Evolutionary conservation across 768 basidiomycete genomes (phyloP).

Genomic region (Leccinum subtestaceum): DNA sequence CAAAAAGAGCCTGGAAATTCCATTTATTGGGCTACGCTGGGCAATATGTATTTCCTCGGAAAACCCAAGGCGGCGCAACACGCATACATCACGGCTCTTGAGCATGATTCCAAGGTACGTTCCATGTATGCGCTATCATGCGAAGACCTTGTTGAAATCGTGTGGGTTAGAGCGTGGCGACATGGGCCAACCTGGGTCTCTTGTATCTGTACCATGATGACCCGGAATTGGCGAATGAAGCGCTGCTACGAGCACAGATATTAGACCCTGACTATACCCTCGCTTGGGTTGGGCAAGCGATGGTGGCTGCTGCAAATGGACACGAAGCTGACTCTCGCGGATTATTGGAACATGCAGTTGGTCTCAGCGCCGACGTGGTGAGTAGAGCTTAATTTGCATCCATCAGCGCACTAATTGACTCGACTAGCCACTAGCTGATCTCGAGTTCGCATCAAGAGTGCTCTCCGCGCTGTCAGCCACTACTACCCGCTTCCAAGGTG

Average conservation of each 20-base stretch:
- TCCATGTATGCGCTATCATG: neutral
- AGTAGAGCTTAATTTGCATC: constrained; percentile 19
- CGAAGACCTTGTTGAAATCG: neutral
- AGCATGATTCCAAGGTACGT: constrained; percentile 77
- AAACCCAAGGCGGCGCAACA: constrained; percentile 83
- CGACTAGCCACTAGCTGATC: constrained; percentile 73
- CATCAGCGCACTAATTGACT: constrained; percentile 8
- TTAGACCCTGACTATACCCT: constrained; percentile 86
- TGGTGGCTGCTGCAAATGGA: constrained; percentile 60
- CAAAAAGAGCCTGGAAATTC: constrained; percentile 69
- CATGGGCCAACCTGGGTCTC: constrained; percentile 88
- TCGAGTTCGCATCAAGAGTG: constrained; percentile 64
- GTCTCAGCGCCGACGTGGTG: constrained; percentile 57
- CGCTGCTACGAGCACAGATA: constrained; percentile 83
- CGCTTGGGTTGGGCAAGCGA: constrained; percentile 89
- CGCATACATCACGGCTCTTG: constrained; percentile 85
- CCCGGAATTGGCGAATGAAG: constrained; percentile 78
- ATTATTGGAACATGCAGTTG: constrained; percentile 71
- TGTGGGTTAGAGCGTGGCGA: constrained; percentile 53
- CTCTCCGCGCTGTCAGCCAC: constrained; percentile 42
- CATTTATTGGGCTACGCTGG: constrained; percentile 80
- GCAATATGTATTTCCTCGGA: constrained; percentile 61
- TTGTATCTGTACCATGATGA: constrained; percentile 82
- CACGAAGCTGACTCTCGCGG: constrained; percentile 61
- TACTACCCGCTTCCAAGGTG: constrained; percentile 15